These are phyloP conservation scores for Selaginella tamariscina DNA, from an alignment of 75 land plant genomes.

Conservation along the genomic window DNA sequence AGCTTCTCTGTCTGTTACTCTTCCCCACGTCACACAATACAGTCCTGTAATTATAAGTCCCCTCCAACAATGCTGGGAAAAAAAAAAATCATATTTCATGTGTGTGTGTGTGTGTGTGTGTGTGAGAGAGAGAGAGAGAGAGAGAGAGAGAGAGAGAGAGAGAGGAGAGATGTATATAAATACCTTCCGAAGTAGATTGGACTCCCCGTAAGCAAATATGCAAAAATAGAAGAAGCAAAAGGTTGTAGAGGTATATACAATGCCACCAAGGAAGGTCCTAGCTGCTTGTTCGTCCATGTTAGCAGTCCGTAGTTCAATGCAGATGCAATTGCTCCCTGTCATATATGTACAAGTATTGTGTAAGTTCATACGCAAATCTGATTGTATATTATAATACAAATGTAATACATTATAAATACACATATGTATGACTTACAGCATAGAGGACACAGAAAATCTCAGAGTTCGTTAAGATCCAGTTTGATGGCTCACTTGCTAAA, in stretches of 20 bases:
- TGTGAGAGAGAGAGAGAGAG: too few relatives aligned
- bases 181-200: slow-evolving; percentile 87
- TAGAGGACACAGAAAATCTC: slow-evolving; percentile 62
- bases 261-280: slow-evolving; percentile 88
- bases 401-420: neutral
- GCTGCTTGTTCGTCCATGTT: slow-evolving; percentile 77
- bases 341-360: neutral
- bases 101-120: too few relatives aligned
- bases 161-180: neutral
- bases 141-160: neutral
- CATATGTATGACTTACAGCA: slow-evolving; percentile 48
- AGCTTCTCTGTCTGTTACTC: neutral
- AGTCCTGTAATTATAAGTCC: slow-evolving; percentile 29
- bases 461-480: slow-evolving; percentile 67
- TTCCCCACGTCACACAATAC: slow-evolving; percentile 40
- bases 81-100: neutral
- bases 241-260: slow-evolving; percentile 90
- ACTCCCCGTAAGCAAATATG: slow-evolving; percentile 67
- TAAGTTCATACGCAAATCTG: neutral
- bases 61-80: slow-evolving; percentile 37
- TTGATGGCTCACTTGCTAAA: slow-evolving; percentile 32
- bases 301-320: slow-evolving; percentile 77
- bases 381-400: neutral
- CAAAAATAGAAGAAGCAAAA: slow-evolving; percentile 67
- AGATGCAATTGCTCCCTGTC: slow-evolving; percentile 78